Evolutionary conservation across 1,284 basidiomycete species (phyloP).

Genomic region (Hemileia vastatrix): DNA sequence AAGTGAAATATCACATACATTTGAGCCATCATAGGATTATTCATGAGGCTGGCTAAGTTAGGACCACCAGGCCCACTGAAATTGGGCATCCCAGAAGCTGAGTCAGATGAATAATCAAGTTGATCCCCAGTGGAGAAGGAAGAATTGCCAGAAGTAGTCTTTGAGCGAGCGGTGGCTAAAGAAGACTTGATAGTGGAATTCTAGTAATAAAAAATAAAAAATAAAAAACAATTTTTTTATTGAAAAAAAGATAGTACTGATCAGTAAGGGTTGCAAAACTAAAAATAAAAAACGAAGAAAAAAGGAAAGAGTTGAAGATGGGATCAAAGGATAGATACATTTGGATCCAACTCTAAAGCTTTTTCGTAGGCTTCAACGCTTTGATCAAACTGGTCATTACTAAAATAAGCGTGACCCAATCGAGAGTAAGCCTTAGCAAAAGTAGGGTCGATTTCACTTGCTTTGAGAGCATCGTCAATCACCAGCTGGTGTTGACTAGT

Average conservation of each 20-base stretch:
- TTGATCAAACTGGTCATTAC: constrained; percentile 64
- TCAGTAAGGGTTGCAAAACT: not conserved
- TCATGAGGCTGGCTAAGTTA: constrained; percentile 60
- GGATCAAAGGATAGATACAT: constrained; percentile 27
- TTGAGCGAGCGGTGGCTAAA: constrained; percentile 67
- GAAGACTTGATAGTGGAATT: constrained; percentile 78
- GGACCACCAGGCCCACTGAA: constrained; percentile 52
- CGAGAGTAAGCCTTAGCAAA: constrained; percentile 94
- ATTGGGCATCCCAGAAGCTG: no score
- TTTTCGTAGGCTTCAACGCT: constrained; percentile 77
- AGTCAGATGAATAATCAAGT: constrained; percentile 33
- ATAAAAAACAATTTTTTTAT: no score
- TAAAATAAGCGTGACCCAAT: constrained; percentile 91
- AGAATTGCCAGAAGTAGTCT: constrained; percentile 37
- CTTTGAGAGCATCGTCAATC: constrained; percentile 76
- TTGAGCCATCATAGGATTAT: constrained; percentile 62
- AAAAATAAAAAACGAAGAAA: not conserved
- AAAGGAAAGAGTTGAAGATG: not conserved
- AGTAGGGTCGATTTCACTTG: constrained; percentile 70
- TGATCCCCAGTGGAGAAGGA: constrained; percentile 36
- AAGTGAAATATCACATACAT: constrained; percentile 27
- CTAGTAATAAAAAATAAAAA: no score
- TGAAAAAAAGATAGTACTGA: no score
- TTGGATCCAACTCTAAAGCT: constrained; percentile 76
- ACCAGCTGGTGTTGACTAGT: constrained; percentile 75